Conservation (phyloP, 768 basidiomycete genomes). For the Coprinopsis cinerea region DNA sequence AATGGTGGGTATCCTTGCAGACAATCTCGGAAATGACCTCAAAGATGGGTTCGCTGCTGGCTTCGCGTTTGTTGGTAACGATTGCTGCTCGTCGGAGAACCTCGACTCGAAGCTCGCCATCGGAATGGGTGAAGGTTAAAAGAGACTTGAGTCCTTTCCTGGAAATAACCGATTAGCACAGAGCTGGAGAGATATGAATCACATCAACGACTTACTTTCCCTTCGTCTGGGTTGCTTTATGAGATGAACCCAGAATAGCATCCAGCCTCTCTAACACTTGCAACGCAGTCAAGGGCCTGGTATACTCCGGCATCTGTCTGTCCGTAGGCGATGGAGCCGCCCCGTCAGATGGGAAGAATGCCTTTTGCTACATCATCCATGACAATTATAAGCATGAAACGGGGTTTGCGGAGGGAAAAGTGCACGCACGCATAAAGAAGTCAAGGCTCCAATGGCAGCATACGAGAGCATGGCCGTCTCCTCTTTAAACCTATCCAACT, state of each 20-base stretch:
- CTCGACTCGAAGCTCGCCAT: constrained; percentile 54
- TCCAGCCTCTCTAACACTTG: constrained; percentile 59
- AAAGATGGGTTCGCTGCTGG: constrained; percentile 66
- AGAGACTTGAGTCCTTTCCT: constrained; percentile 78
- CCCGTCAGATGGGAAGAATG: constrained; percentile 62
- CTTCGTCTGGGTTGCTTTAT: constrained; percentile 41
- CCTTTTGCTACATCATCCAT: constrained; percentile 53
- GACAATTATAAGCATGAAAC: constrained; percentile 4
- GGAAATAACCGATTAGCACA: constrained; percentile 9
- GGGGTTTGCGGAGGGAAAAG: neutral
- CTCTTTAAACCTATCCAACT: constrained; percentile 54
- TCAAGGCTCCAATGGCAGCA: constrained; percentile 81
- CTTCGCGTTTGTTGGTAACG: constrained; percentile 42
- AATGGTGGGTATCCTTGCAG: constrained; percentile 50
- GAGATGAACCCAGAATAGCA: constrained; percentile 60
- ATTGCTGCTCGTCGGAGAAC: constrained; percentile 67
- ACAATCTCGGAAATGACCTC: constrained; percentile 72
- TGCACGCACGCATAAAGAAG: constrained; percentile 83
- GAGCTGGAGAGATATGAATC: neutral
- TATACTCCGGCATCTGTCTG: constrained; percentile 40
- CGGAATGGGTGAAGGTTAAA: constrained; percentile 50
- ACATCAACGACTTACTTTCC: constrained; percentile 78
- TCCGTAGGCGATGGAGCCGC: constrained; percentile 62
- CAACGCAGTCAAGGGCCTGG: constrained; percentile 47
- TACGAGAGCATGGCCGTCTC: constrained; percentile 71